Base-by-base conservation (phyloP, 768 basidiomycete species). In the Agaricus subrufescens region DNA sequence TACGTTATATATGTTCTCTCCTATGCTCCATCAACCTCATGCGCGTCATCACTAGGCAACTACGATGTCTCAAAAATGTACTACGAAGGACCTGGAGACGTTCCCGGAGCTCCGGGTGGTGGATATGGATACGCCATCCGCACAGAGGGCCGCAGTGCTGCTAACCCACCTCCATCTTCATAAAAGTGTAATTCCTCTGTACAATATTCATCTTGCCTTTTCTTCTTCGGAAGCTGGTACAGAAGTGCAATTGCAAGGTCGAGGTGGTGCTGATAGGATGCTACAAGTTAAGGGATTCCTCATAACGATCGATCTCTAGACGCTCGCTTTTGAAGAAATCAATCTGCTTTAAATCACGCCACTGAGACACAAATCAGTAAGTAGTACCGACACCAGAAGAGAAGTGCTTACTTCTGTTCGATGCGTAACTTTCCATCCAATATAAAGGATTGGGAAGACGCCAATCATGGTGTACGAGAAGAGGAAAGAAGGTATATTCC, bases 61-160 rank as follows among this genome's bases (percentile, higher is more conserved):
- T 95, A 93, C 75, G 95, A 98, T 69, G 75, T 98, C 60, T 85
- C 86, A 43, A 83, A 87, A 71, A 71, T 96, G 78, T 94, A 97
- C 71, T 96, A 96, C 75, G 89, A 96, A 25, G 91, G 91, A 9
- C 84, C 87, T 40, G 87, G 86, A 23, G 73, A 86, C 61, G 80
- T 81, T 53, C 79, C 81, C 46, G 87, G 87, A 15, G 77, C 81
- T 15, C 71, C 79, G 31, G 80, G 75, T n/a, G 75, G 75, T 63
- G 88, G 87, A 30, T 94, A 93, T 70, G 92, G 89, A 23, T 94
- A 94, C 63, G 86, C 87, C 53, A 62, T 87, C 56, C 89, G 91
- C 46, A 78, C 82, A 30, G 77, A 77, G 58, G 82, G 82, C 23
- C 78, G 73, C 43, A 78, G 68, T 55, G 82, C 87, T 42, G 72